phyloP scores from a whole-genome alignment of 495 filamentous ascomycete species.

The Trichocladium uniseriatum region DNA sequence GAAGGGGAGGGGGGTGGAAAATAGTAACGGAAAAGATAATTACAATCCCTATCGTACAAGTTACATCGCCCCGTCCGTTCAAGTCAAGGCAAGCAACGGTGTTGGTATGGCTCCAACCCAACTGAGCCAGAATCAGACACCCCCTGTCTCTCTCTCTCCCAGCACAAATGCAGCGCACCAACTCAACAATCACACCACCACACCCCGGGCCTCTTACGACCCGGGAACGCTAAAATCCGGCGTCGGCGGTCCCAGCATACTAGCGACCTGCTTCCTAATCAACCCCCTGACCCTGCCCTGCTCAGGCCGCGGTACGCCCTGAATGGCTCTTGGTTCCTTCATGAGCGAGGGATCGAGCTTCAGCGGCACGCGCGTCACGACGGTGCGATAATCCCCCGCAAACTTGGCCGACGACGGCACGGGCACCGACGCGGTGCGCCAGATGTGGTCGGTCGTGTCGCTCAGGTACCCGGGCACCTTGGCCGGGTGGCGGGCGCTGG shows the following conservation, averaged over 20 bases:
- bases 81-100: too few relatives aligned
- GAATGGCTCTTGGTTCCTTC: constrained; percentile 74
- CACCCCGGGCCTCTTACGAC: too few relatives aligned
- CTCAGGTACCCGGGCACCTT: constrained; percentile 63
- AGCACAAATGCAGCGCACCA: too few relatives aligned
- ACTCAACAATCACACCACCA: too few relatives aligned
- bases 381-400: constrained; percentile 51
- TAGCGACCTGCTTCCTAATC: constrained; percentile 63
- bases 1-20: background rate
- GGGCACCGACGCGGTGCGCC: constrained; percentile 79
- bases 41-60: background rate
- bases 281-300: constrained; percentile 49
- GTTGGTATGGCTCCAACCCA: too few relatives aligned
- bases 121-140: too few relatives aligned
- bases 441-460: constrained; percentile 83
- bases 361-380: constrained; percentile 56
- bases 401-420: constrained; percentile 63
- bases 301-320: constrained; percentile 60
- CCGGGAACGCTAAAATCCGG: constrained; percentile 13
- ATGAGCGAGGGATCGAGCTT: constrained; percentile 79
- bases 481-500: constrained; percentile 19
- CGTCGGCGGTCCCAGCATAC: constrained; percentile 42
- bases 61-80: too few relatives aligned
- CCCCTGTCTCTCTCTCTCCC: too few relatives aligned
- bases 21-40: background rate